Evolutionary conservation across 2,329 filamentous ascomycete genomes (phyloP).

Genomic region (Fusarium circinatum): DNA sequence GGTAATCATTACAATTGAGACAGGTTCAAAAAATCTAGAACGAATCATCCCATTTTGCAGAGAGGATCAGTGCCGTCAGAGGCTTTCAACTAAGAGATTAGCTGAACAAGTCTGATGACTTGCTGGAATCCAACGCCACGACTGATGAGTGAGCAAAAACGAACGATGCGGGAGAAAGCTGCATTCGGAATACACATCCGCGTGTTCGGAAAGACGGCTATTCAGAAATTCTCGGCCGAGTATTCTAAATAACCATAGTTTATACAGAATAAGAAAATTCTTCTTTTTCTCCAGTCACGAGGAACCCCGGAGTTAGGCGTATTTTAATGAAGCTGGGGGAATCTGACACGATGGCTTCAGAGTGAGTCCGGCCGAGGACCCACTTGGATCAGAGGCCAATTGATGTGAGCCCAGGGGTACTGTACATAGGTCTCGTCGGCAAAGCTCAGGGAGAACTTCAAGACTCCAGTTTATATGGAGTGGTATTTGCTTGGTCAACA

Average conservation of each 20-base stretch:
- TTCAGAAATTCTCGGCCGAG: conserved; percentile 29
- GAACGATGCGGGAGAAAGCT: neutral
- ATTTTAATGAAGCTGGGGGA: conserved; percentile 18
- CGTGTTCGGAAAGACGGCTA: conserved; percentile 23
- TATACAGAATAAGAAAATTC: neutral
- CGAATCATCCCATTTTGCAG: neutral
- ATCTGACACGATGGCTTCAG: conserved; percentile 34
- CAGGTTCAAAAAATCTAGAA: neutral
- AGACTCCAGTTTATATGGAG: neutral
- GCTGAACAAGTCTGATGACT: conserved; percentile 13
- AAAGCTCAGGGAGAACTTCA: neutral
- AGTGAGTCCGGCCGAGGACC: conserved; percentile 31
- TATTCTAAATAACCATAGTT: neutral
- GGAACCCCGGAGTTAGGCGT: conserved; percentile 23
- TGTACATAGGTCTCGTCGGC: neutral
- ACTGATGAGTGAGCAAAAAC: neutral
- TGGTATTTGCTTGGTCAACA: no score
- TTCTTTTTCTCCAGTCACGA: conserved; percentile 18
- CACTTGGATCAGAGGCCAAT: conserved; percentile 11
- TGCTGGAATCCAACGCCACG: conserved; percentile 27
- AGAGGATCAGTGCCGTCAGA: neutral
- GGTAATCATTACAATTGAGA: neutral
- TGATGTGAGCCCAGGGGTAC: conserved; percentile 5
- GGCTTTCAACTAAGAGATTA: neutral
- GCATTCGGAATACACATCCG: conserved; percentile 17